A percentile compares a stretch with the other conserved stretches of the same genome.
These are phyloP conservation scores for Filobasidium uniguttulatum DNA, from an alignment of 1,284 basidiomycete genomes.

Conservation along the genomic window DNA sequence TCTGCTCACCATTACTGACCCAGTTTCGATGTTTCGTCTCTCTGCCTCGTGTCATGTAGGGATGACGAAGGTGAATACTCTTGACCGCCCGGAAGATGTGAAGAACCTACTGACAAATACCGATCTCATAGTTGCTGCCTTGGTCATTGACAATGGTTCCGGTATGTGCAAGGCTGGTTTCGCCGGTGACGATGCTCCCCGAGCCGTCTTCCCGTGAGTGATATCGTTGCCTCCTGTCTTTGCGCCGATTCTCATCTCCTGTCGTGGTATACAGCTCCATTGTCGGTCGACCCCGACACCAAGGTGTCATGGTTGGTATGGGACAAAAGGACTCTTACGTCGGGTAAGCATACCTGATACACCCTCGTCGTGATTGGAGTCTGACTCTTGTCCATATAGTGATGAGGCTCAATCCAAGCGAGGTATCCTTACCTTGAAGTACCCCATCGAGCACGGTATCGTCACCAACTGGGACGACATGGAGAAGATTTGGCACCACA, in stretches of 20 bases:
- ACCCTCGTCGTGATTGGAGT: background rate
- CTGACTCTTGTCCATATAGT: slow-evolving; percentile 32
- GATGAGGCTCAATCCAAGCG: slow-evolving; percentile 92
- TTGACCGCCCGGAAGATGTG: background rate
- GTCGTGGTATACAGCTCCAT: slow-evolving; percentile 43
- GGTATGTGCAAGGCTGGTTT: slow-evolving; percentile 91
- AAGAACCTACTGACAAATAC: background rate
- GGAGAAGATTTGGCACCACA: slow-evolving; percentile 92
- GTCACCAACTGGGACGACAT: slow-evolving; percentile 96
- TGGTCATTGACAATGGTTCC: slow-evolving; percentile 72
- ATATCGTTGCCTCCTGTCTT: background rate
- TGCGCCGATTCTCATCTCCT: background rate
- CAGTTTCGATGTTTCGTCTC: no score
- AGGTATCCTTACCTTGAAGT: slow-evolving; percentile 84
- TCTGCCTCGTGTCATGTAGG: background rate
- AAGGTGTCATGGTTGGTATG: slow-evolving; percentile 86
- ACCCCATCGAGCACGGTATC: slow-evolving; percentile 58
- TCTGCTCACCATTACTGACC: no score
- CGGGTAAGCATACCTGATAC: slow-evolving; percentile 42
- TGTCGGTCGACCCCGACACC: slow-evolving; percentile 81
- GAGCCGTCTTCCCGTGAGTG: slow-evolving; percentile 56
- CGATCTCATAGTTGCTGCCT: slow-evolving; percentile 10
- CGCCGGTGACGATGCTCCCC: slow-evolving; percentile 61
- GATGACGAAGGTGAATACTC: background rate
- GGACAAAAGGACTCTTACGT: slow-evolving; percentile 78